A percentile compares a stretch with the other conserved stretches of the same genome.
These are phyloP conservation scores for Ulmus americana DNA, from an alignment of 331 rosid genomes.

Conservation along the genomic window DNA sequence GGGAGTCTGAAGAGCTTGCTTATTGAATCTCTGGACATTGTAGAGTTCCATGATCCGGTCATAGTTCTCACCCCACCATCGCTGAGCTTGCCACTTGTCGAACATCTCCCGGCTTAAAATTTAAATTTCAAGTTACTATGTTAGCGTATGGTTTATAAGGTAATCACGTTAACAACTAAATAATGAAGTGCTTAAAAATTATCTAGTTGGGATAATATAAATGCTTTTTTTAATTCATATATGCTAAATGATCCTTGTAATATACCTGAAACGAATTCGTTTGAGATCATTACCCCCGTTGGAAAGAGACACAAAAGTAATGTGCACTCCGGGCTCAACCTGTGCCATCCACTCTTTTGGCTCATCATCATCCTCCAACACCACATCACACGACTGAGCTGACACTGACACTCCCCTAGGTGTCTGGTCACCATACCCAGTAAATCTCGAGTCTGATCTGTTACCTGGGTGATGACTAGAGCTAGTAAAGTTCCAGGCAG, in stretches of 20 bases:
- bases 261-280: slow-evolving; percentile 85
- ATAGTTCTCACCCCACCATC: slow-evolving; percentile 95
- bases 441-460: slow-evolving; percentile 53
- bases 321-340: slow-evolving; percentile 87
- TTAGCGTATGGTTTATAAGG: slow-evolving; percentile 27
- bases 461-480: slow-evolving; percentile 37
- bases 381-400: slow-evolving; percentile 49
- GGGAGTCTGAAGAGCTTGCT: slow-evolving; percentile 66
- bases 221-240: not conserved
- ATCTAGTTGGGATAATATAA: not conserved
- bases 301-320: slow-evolving; percentile 78
- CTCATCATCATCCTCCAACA: slow-evolving; percentile 56
- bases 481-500: slow-evolving; percentile 74
- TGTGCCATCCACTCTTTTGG: slow-evolving; percentile 90
- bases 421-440: slow-evolving; percentile 43
- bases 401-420: slow-evolving; percentile 48
- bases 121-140: slow-evolving; percentile 5
- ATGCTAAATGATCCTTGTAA: slow-evolving; percentile 3
- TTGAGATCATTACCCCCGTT: slow-evolving; percentile 84
- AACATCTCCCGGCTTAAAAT: slow-evolving; percentile 88
- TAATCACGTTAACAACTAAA: slow-evolving; percentile 14
- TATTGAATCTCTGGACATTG: slow-evolving; percentile 72
- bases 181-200: not conserved
- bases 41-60: slow-evolving; percentile 89
- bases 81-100: slow-evolving; percentile 78